Base-by-base conservation (phyloP, 495 filamentous ascomycete species). In the Penicillium pulvis region DNA sequence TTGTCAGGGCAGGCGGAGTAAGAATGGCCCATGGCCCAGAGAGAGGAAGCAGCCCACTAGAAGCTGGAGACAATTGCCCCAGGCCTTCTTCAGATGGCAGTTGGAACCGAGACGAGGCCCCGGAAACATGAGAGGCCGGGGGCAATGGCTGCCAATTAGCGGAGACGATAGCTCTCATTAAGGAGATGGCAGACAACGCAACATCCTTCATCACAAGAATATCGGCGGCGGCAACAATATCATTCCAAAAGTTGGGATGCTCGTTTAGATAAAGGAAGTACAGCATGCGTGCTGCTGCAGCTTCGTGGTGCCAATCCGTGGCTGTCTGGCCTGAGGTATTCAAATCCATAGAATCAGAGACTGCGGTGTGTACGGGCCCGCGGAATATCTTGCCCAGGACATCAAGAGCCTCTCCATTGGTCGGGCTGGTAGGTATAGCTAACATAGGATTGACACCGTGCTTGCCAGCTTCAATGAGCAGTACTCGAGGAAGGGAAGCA, bases 201-300 rank as follows among this genome's bases (percentile, higher is more conserved):
- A 75, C 67, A 26, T 88, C 85, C 58, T 79, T 80, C 70, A 88
- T 77, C 2, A 80, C 85, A 8, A 87, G 59, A 23, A 81, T 78
- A 33, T 86, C 84, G 11, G 85, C 83, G 16, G 81, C 74, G 11
- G 68, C 68, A 35, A 84, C 73, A 43, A 88, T 61, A 48, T 81
- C 64, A 9, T 67, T 61, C 79, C 82, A 89, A 61, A 88, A 74
- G 19, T 57, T 65, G 0, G 79, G 71, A 50, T 81, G 66, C 23
- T 78, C 51, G 42, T 81, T 79, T 16, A 81, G 63, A 61, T 87
- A 88, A 41, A 78, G 62, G 52, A 76, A 82, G 67, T 84, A 87
- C 2, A 87, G 71, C 6, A 76, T 73, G 44, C 86, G 83, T 4
- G 86, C 85, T 26, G 81, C 81, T 11, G 79, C 76, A 12, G 74